phyloP scores from a whole-genome alignment of 768 basidiomycete genomes.

The Leccinum arenicola region DNA sequence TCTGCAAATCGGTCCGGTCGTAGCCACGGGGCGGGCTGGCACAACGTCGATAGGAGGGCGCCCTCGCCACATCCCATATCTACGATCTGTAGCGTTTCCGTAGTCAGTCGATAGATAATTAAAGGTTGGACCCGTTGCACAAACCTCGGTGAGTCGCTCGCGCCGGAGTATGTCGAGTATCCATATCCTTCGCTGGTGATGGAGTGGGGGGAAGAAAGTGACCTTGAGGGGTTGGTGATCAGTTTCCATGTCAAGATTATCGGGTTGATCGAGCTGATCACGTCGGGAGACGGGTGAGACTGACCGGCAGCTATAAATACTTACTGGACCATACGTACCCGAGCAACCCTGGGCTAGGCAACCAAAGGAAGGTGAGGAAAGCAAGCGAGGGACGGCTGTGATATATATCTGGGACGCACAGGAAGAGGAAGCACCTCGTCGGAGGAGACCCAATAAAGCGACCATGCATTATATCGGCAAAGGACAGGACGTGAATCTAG shows the following conservation, averaged over 20 bases:
- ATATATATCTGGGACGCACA: slow-evolving; percentile 6
- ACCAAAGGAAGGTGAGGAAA: neutral
- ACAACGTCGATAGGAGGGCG: slow-evolving; percentile 62
- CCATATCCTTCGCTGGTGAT: slow-evolving; percentile 71
- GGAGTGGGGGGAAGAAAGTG: slow-evolving; percentile 65
- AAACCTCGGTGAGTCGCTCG: slow-evolving; percentile 53
- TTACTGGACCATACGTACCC: neutral
- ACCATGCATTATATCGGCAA: neutral
- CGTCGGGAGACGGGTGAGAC: neutral
- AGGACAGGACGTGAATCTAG: neutral
- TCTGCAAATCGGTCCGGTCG: slow-evolving; percentile 26
- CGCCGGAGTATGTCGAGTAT: slow-evolving; percentile 59
- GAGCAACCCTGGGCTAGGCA: neutral
- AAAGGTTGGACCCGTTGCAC: slow-evolving; percentile 9
- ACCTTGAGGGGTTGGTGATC: slow-evolving; percentile 39
- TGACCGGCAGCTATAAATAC: neutral
- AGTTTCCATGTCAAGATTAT: slow-evolving; percentile 17
- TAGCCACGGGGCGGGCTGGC: slow-evolving; percentile 74
- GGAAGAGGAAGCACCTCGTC: slow-evolving; percentile 14
- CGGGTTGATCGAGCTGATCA: slow-evolving; percentile 6
- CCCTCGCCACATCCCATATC: slow-evolving; percentile 89
- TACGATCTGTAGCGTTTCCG: slow-evolving; percentile 48
- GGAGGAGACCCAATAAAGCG: slow-evolving; percentile 23
- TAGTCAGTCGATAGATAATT: neutral
- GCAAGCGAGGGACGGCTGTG: neutral